Evolutionary conservation across 2,329 filamentous ascomycete genomes (phyloP).

Genomic region (Tolypocladium guangdongense): DNA sequence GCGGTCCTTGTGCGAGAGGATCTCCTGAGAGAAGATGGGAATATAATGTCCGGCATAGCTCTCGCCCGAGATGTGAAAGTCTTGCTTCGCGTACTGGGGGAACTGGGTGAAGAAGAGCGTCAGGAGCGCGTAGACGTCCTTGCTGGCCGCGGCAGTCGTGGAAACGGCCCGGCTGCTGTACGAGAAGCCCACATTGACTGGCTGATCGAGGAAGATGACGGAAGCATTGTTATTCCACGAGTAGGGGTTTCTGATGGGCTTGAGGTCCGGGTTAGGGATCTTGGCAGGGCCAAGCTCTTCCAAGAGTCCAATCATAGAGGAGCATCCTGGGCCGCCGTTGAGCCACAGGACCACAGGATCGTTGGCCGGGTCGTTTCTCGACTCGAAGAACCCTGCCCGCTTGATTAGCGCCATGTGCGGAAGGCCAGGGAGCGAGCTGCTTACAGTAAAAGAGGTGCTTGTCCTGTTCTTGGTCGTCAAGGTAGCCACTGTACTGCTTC

Average conservation of each 20-base stretch:
- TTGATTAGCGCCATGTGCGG: background rate
- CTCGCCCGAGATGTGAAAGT: constrained; percentile 96
- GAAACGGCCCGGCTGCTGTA: constrained; percentile 63
- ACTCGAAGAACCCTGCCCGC: constrained; percentile 44
- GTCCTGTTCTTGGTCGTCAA: constrained; percentile 89
- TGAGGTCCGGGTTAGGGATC: constrained; percentile 32
- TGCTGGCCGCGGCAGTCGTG: constrained; percentile 88
- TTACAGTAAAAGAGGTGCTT: constrained; percentile 98
- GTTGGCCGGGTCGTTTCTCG: constrained; percentile 24
- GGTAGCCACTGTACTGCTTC: constrained; percentile 96
- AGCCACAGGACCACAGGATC: constrained; percentile 46
- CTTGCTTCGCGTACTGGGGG: constrained; percentile 83
- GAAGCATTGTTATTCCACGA: constrained; percentile 55
- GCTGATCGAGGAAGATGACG: constrained; percentile 62
- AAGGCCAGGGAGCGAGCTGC: constrained; percentile 20
- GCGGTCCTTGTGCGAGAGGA: constrained; percentile 82
- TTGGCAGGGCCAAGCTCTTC: constrained; percentile 69
- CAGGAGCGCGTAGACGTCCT: constrained; percentile 92
- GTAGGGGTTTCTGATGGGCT: constrained; percentile 40
- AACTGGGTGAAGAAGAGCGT: constrained; percentile 98
- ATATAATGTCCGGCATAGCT: constrained; percentile 95
- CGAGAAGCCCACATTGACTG: constrained; percentile 23
- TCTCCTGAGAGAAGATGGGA: constrained; percentile 81
- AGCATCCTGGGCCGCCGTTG: constrained; percentile 22
- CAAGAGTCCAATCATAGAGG: constrained; percentile 35